Conservation (phyloP, 129 eudicot genomes). For the Deinandra increscens region DNA sequence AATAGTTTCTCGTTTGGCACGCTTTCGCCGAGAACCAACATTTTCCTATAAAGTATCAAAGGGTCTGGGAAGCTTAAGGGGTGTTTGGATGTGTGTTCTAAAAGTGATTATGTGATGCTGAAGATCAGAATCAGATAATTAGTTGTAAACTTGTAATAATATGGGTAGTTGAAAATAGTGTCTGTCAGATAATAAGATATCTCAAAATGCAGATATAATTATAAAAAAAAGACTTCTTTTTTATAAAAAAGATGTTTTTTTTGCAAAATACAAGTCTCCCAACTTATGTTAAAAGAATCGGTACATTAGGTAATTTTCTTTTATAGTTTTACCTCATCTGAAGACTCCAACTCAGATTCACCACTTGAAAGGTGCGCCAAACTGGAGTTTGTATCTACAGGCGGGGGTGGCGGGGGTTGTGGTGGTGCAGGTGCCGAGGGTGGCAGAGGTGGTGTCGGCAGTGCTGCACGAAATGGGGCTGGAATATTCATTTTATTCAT, state of each 20-base stretch:
- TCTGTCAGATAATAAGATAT: background rate
- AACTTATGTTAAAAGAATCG: background rate
- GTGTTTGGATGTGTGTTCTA: background rate
- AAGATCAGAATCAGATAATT: background rate
- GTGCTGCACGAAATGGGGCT: slow-evolving; percentile 93
- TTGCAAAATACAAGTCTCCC: background rate
- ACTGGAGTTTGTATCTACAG: slow-evolving; percentile 41
- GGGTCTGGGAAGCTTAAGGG: background rate
- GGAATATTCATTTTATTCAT: slow-evolving; percentile 99
- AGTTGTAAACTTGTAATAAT: background rate
- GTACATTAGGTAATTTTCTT: background rate
- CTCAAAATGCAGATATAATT: background rate
- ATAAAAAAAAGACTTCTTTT: background rate
- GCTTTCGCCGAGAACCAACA: slow-evolving; percentile 31
- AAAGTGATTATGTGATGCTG: background rate
- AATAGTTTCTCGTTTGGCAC: slow-evolving; percentile 58
- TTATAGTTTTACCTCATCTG: slow-evolving; percentile 96
- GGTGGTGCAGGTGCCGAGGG: slow-evolving; percentile 59
- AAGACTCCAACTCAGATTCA: slow-evolving; percentile 97
- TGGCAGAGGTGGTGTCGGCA: slow-evolving; percentile 97
- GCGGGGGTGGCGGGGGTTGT: slow-evolving; percentile 62
- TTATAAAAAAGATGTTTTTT: background rate
- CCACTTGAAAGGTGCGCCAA: slow-evolving; percentile 52
- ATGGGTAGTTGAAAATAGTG: background rate
- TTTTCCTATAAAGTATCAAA: slow-evolving; percentile 38